These are phyloP conservation scores for Kodamaea sp. DNA, from an alignment of 1,139 yeast genomes.

Conservation along the genomic window DNA sequence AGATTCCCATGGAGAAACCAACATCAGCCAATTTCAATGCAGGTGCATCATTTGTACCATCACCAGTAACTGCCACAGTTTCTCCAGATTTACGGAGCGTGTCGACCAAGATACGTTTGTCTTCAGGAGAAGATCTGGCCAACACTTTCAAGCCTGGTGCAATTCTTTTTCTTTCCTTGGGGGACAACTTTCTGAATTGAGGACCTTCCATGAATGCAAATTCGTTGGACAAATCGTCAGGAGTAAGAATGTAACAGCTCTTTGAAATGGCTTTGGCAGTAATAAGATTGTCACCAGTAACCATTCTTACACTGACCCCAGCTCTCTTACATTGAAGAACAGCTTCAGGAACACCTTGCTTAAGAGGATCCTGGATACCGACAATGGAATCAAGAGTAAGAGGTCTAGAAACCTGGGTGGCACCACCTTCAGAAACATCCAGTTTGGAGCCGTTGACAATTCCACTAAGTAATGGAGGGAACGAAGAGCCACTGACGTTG, in stretches of 20 bases:
- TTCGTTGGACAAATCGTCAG: conserved; percentile 53
- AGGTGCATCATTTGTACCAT: conserved; percentile 97
- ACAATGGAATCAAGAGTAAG: conserved; percentile 68
- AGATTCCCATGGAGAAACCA: conserved; percentile 91
- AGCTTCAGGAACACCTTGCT: conserved; percentile 88
- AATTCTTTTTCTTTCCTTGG: conserved; percentile 55
- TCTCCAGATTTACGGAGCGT: conserved; percentile 81
- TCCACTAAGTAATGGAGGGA: conserved; percentile 2
- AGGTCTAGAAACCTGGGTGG: conserved; percentile 29
- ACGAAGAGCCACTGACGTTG: conserved; percentile 15
- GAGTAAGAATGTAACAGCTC: conserved; percentile 76
- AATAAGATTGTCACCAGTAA: conserved; percentile 89
- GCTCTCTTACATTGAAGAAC: conserved; percentile 83
- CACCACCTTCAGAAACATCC: conserved; percentile 10
- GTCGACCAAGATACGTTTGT: conserved; percentile 82
- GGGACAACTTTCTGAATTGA: conserved; percentile 65
- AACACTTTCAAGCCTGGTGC: conserved; percentile 78
- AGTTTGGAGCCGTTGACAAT: conserved; percentile 1
- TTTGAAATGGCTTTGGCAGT: conserved; percentile 91
- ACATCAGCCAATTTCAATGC: conserved; percentile 89
- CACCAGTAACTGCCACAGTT: conserved; percentile 98
- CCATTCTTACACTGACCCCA: conserved; percentile 96
- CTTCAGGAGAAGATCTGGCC: conserved; percentile 96
- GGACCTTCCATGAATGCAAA: conserved; percentile 92
- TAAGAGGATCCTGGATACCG: conserved; percentile 93